Evolutionary conservation across 208 protist genomes (phyloP).

Genomic region (Leishmania lainsoni): DNA sequence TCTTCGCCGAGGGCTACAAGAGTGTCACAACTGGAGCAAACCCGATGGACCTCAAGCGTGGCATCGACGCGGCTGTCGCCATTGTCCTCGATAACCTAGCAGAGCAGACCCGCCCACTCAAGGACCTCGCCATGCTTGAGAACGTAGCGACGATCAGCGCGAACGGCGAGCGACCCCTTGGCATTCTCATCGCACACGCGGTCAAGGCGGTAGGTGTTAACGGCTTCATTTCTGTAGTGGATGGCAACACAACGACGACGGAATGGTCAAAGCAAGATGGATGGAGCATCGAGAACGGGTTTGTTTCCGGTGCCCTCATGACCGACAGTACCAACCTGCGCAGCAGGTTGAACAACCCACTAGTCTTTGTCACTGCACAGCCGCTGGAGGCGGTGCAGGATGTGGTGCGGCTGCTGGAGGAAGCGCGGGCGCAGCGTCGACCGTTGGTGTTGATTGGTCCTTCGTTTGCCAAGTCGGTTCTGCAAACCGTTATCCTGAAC

Average conservation of each 20-base stretch:
- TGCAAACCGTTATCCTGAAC: conserved; percentile 89
- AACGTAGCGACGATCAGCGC: conserved; percentile 99
- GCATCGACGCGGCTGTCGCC: conserved; percentile 97
- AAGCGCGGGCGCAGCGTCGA: conserved; percentile 41
- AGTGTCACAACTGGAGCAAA: conserved; percentile 99
- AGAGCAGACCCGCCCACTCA: conserved; percentile 94
- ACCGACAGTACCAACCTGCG: conserved; percentile 91
- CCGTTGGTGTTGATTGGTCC: conserved; percentile 81
- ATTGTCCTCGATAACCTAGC: conserved; percentile 91
- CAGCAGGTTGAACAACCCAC: conserved; percentile 94
- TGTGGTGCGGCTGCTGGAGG: conserved; percentile 77
- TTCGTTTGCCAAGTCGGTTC: conserved; percentile 66
- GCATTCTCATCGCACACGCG: conserved; percentile 96
- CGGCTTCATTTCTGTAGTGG: conserved; percentile 98
- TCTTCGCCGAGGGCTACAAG: conserved; percentile 99
- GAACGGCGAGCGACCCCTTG: conserved; percentile 98
- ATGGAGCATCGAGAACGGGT: conserved; percentile 98
- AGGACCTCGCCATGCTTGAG: conserved; percentile 89
- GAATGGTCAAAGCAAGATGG: conserved; percentile 98
- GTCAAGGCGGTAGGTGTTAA: conserved; percentile 99
- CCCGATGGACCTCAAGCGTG: conserved; percentile 99
- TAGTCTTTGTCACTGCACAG: conserved; percentile 91
- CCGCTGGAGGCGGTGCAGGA: conserved; percentile 60
- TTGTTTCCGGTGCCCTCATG: conserved; percentile 98
- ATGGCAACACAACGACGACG: conserved; percentile 97